These are phyloP conservation scores for Fusarium agapanthi DNA, from an alignment of 2,329 filamentous ascomycete species.

Conservation along the genomic window DNA sequence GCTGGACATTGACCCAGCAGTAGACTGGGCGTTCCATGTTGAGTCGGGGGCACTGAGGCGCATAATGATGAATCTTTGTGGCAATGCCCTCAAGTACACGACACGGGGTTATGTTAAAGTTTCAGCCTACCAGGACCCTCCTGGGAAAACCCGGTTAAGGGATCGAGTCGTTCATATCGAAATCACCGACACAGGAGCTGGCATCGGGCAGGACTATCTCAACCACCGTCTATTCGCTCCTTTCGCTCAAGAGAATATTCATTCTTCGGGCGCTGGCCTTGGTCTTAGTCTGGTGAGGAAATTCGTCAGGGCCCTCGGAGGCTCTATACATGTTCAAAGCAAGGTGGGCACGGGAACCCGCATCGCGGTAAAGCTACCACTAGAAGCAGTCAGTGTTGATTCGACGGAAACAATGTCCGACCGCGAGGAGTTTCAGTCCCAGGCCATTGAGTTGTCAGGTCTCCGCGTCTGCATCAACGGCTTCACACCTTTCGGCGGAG, in stretches of 20 bases:
- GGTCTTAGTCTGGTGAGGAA: constrained; percentile 71
- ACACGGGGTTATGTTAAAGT: constrained; percentile 46
- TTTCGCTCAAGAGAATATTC: constrained; percentile 69
- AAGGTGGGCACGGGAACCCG: constrained; percentile 49
- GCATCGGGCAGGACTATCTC: constrained; percentile 71
- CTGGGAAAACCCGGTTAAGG: background rate
- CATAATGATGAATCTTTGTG: constrained; percentile 70
- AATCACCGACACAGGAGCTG: constrained; percentile 71
- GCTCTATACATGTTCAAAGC: constrained; percentile 65
- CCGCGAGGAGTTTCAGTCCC: constrained; percentile 41
- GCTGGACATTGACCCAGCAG: constrained; percentile 51
- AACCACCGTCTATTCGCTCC: constrained; percentile 68
- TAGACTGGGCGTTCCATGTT: constrained; percentile 62
- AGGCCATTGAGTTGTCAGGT: constrained; percentile 42
- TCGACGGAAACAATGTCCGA: background rate
- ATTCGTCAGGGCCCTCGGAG: constrained; percentile 67
- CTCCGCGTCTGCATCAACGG: constrained; percentile 39
- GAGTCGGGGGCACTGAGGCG: constrained; percentile 61
- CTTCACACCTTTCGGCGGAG: background rate
- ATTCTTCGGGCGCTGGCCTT: constrained; percentile 69
- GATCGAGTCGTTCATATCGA: constrained; percentile 49
- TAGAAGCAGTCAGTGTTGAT: constrained; percentile 21
- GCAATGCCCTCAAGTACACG: constrained; percentile 71
- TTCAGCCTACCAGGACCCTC: constrained; percentile 33
- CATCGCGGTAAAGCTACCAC: constrained; percentile 46